These are phyloP conservation scores for Apiospora hydei DNA, from an alignment of 2,329 filamentous ascomycete genomes.

Conservation along the genomic window DNA sequence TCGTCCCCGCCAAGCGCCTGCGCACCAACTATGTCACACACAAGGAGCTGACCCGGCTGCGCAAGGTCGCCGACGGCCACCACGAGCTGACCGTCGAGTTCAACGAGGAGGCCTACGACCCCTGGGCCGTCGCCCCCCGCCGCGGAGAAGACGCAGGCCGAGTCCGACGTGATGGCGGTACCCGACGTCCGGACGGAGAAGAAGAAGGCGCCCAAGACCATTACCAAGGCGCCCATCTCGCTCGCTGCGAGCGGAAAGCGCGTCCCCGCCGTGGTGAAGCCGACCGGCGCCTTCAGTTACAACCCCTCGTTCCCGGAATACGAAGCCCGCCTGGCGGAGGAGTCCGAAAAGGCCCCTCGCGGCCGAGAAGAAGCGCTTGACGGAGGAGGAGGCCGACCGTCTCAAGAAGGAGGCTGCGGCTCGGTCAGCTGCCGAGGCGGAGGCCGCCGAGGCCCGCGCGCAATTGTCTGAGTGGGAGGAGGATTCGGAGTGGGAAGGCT, in stretches of 20 bases:
- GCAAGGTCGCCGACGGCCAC: constrained; percentile 78
- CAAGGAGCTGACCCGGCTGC: constrained; percentile 82
- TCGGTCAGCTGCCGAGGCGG: constrained; percentile 74
- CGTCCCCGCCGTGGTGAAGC: constrained; percentile 79
- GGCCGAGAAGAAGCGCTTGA: constrained; percentile 77
- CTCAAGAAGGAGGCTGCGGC: constrained; percentile 72
- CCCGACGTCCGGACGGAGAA: constrained; percentile 53
- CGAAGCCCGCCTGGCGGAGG: constrained; percentile 74
- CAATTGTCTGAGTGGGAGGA: constrained; percentile 78
- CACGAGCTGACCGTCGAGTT: constrained; percentile 62
- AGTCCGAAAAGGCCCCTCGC: constrained; percentile 80
- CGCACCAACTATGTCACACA: constrained; percentile 82
- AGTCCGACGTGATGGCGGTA: constrained; percentile 37
- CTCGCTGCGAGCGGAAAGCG: constrained; percentile 83
- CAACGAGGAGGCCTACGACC: constrained; percentile 75
- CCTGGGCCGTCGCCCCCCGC: constrained; percentile 68
- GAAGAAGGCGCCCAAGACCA: constrained; percentile 75
- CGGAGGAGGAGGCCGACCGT: constrained; percentile 70
- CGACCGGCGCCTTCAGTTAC: constrained; percentile 86
- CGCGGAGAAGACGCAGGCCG: constrained; percentile 25
- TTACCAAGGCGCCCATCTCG: constrained; percentile 80
- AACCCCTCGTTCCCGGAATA: constrained; percentile 91
- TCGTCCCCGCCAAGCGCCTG: constrained; percentile 76
- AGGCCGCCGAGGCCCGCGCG: constrained; percentile 73
- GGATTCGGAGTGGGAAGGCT: constrained; percentile 90